These are phyloP conservation scores for Bipolaris bicolor DNA, from an alignment of 2,329 filamentous ascomycete genomes.

Conservation along the genomic window DNA sequence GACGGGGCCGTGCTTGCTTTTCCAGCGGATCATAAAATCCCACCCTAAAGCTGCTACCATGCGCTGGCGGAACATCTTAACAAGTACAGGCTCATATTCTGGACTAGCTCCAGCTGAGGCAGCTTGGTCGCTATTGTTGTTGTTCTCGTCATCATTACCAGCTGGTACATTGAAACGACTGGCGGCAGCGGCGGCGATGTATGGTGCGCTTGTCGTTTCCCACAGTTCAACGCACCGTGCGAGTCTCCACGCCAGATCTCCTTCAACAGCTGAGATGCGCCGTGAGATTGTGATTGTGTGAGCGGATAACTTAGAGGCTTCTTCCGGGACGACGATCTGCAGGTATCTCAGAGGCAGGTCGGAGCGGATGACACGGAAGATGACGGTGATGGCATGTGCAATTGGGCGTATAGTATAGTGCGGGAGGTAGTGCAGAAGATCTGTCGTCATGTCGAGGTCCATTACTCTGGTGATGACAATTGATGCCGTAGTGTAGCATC, in stretches of 20 bases:
- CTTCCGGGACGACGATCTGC: neutral
- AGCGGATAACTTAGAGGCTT: neutral
- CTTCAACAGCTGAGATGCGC: neutral
- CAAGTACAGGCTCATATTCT: neutral
- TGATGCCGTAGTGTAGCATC: neutral
- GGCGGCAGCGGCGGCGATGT: neutral
- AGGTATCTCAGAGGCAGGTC: neutral
- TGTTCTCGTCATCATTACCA: neutral
- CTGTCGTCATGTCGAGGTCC: neutral
- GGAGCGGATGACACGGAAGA: neutral
- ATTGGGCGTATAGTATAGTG: neutral
- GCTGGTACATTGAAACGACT: neutral
- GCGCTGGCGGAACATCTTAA: neutral
- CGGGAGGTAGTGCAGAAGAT: neutral
- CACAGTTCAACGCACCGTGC: neutral
- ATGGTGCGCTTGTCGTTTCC: neutral
- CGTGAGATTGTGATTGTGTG: neutral
- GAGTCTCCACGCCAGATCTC: neutral
- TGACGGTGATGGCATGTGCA: neutral
- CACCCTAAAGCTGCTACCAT: neutral
- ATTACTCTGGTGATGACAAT: neutral
- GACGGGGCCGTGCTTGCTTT: neutral
- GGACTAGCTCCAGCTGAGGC: neutral
- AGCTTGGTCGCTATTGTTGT: neutral
- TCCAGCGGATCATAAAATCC: neutral